These are phyloP conservation scores for Phytopythium delawarense DNA, from an alignment of 352 stramenopile species.

Conservation along the genomic window DNA sequence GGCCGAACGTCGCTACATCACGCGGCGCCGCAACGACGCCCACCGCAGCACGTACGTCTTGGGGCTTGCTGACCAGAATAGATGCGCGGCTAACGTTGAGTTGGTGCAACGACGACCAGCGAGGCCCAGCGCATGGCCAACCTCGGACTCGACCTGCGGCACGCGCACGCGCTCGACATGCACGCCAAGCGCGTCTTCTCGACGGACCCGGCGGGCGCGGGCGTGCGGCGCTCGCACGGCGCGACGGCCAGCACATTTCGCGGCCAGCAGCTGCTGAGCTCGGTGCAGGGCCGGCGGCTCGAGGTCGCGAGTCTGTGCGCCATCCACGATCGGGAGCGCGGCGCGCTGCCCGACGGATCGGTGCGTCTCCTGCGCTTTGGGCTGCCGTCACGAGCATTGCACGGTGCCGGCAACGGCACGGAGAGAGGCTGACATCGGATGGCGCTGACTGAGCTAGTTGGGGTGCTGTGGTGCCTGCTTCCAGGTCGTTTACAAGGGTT, in stretches of 20 bases:
- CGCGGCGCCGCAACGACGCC: slow-evolving; percentile 51
- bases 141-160: slow-evolving; percentile 53
- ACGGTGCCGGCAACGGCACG: background rate
- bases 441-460: background rate
- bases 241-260: slow-evolving; percentile 54
- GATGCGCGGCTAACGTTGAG: background rate
- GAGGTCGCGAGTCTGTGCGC: slow-evolving; percentile 66
- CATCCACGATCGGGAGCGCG: slow-evolving; percentile 57
- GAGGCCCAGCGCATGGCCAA: slow-evolving; percentile 73
- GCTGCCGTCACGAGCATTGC: background rate
- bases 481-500: slow-evolving; percentile 21
- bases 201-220: slow-evolving; percentile 25
- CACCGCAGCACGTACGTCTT: slow-evolving; percentile 45
- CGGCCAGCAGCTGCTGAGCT: slow-evolving; percentile 67
- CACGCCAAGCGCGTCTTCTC: slow-evolving; percentile 65
- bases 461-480: background rate
- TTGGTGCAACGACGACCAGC: slow-evolving; percentile 18
- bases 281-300: slow-evolving; percentile 64
- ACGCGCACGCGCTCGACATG: slow-evolving; percentile 55
- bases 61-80: background rate
- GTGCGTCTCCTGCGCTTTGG: slow-evolving; percentile 10
- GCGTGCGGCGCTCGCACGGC: slow-evolving; percentile 35
- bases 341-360: slow-evolving; percentile 38
- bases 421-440: background rate
- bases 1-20: slow-evolving; percentile 65